Evolutionary conservation across 1,284 basidiomycete species (phyloP).

Genomic region (Tilletiopsis washingtonensis): DNA sequence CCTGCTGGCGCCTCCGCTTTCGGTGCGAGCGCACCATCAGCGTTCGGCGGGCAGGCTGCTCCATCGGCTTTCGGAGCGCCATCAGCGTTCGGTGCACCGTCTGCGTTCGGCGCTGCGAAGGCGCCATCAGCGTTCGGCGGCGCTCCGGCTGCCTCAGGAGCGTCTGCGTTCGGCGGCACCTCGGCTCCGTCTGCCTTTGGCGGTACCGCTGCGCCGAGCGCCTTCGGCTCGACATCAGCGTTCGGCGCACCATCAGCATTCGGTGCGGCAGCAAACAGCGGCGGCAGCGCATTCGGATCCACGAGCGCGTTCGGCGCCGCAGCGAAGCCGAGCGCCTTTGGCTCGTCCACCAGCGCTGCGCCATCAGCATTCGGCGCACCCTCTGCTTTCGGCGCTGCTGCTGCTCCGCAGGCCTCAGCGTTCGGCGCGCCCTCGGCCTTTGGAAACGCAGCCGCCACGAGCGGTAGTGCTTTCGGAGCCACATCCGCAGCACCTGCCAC

Average conservation of each 20-base stretch:
- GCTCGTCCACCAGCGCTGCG: conserved; percentile 26
- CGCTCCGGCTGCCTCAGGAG: too few species aligned
- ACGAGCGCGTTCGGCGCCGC: neutral
- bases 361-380: conserved; percentile 33
- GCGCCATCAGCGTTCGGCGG: too few species aligned
- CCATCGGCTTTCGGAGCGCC: too few species aligned
- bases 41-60: too few species aligned
- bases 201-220: neutral
- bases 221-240: neutral
- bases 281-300: neutral
- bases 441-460: too few species aligned
- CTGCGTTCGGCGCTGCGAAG: too few species aligned
- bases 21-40: too few species aligned
- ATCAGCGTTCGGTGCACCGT: too few species aligned
- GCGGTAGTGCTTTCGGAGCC: neutral
- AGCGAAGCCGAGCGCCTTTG: conserved; percentile 12
- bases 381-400: conserved; percentile 14
- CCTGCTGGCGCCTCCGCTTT: too few species aligned
- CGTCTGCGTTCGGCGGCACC: neutral
- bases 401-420: conserved; percentile 15
- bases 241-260: too few species aligned
- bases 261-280: too few species aligned
- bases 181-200: neutral
- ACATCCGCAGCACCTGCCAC: neutral
- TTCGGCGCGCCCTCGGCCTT: conserved; percentile 1